Percentiles rank a stretch among this genome's conserved stretches.
phyloP scores from a whole-genome alignment of 78 protist species.

The Tieghemostelium lacteum region DNA sequence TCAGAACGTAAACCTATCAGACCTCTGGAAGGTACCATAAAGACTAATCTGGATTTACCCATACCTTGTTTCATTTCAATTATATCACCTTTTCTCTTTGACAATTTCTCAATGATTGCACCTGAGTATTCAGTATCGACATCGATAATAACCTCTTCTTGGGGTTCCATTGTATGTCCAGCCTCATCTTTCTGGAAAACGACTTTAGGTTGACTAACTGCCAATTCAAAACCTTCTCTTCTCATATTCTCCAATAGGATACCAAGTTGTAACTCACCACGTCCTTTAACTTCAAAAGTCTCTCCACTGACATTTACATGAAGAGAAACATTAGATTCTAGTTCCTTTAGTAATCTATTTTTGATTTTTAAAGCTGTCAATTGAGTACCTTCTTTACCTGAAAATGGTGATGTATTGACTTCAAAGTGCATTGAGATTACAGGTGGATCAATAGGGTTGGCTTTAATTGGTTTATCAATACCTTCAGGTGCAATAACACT shows the following conservation, averaged over 20 bases:
- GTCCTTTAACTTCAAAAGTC: constrained; percentile 85
- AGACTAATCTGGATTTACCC: constrained; percentile 77
- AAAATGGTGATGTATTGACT: constrained; percentile 88
- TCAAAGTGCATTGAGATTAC: constrained; percentile 86
- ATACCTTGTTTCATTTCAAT: constrained; percentile 41
- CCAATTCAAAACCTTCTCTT: constrained; percentile 93
- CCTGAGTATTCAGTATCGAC: constrained; percentile 84
- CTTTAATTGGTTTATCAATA: constrained; percentile 38
- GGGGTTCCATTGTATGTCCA: constrained; percentile 42
- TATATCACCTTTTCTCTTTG: constrained; percentile 72
- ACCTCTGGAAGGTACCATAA: constrained; percentile 86
- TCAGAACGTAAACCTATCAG: constrained; percentile 83
- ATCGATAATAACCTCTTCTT: constrained; percentile 86
- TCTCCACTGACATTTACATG: constrained; percentile 60
- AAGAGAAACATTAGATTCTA: constrained; percentile 90
- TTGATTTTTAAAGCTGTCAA: constrained; percentile 74
- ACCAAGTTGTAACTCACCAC: constrained; percentile 96
- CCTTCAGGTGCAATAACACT: constrained; percentile 67
- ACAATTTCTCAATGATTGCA: constrained; percentile 77
- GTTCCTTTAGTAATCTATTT: constrained; percentile 86
- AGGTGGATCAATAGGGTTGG: constrained; percentile 93
- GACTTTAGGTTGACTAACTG: constrained; percentile 83
- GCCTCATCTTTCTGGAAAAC: constrained; percentile 47
- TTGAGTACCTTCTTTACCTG: constrained; percentile 89
- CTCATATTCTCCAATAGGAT: constrained; percentile 94